phyloP scores from a whole-genome alignment of 164 flowering plant species.

The Tetrastigma voinierianum region DNA sequence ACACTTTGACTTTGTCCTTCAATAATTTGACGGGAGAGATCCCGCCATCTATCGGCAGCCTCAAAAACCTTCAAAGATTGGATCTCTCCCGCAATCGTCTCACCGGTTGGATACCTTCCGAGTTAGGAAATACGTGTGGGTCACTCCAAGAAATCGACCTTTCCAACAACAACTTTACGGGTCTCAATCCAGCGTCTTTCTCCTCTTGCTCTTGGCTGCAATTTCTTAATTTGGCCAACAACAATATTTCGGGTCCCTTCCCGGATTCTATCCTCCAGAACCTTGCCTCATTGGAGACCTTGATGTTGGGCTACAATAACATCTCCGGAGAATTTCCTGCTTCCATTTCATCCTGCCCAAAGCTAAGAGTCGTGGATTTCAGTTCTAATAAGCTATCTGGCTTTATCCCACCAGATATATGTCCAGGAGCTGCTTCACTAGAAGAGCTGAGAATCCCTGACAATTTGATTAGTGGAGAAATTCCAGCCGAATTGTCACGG shows the following conservation, averaged over 20 bases:
- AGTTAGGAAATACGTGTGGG: slow-evolving; percentile 52
- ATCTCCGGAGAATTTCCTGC: slow-evolving; percentile 65
- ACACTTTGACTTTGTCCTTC: slow-evolving; percentile 41
- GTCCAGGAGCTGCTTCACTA: slow-evolving; percentile 58
- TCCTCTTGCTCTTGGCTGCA: slow-evolving; percentile 64
- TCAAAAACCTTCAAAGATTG: slow-evolving; percentile 50
- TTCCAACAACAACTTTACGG: slow-evolving; percentile 64
- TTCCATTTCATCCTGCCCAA: slow-evolving; percentile 56
- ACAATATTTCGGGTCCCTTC: slow-evolving; percentile 67
- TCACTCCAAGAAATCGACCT: slow-evolving; percentile 57
- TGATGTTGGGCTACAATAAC: slow-evolving; percentile 61
- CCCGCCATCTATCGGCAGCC: slow-evolving; percentile 42
- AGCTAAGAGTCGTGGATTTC: slow-evolving; percentile 51
- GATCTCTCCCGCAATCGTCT: slow-evolving; percentile 71
- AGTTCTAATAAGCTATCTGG: slow-evolving; percentile 82
- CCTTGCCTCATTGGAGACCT: slow-evolving; percentile 49
- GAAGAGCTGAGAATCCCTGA: slow-evolving; percentile 79
- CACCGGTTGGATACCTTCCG: slow-evolving; percentile 60
- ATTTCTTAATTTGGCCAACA: slow-evolving; percentile 62
- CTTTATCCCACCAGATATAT: slow-evolving; percentile 56
- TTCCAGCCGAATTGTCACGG: slow-evolving; percentile 49
- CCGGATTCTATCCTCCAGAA: slow-evolving; percentile 52
- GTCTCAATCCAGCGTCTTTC: slow-evolving; percentile 53
- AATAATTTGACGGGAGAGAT: slow-evolving; percentile 57
- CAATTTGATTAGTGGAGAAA: slow-evolving; percentile 58